Percentiles rank a stretch among this genome's conserved stretches.
Conservation (phyloP, 306 rosid species). For the Arachis stenosperma region DNA sequence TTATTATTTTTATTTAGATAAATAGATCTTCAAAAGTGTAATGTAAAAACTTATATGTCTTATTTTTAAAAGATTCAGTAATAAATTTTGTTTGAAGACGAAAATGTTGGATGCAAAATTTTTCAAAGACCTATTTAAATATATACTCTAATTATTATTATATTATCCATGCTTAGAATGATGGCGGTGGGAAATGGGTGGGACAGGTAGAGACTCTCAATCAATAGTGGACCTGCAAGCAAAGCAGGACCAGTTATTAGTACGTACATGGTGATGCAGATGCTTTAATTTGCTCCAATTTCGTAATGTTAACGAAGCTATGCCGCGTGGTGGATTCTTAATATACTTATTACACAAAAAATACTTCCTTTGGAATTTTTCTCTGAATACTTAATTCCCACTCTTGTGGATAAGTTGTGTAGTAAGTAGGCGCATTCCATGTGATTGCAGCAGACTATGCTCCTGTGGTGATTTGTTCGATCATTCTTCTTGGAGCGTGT, state of each 20-base stretch:
- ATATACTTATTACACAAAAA: background rate
- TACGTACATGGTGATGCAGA: background rate
- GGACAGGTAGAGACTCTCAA: background rate
- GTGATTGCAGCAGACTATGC: background rate
- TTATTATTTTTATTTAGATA: too few species aligned
- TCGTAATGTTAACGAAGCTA: background rate
- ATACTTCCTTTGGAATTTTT: background rate
- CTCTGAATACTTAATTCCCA: background rate
- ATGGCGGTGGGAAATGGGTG: conserved; percentile 11
- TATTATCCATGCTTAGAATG: background rate
- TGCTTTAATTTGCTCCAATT: conserved; percentile 24
- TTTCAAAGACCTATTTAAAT: too few species aligned
- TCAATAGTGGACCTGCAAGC: conserved; percentile 3
- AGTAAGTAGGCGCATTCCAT: background rate
- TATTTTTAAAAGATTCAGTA: too few species aligned
- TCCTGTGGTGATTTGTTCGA: too few species aligned
- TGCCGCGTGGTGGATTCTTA: conserved; percentile 40
- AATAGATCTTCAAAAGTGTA: too few species aligned
- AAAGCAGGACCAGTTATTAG: background rate
- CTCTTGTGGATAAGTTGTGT: background rate
- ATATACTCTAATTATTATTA: too few species aligned
- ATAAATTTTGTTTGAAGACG: too few species aligned
- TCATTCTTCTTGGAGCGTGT: background rate
- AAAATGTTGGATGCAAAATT: too few species aligned
- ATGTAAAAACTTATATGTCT: too few species aligned